Percentiles rank a stretch among this genome's conserved stretches.
Conservation (phyloP, 2,329 filamentous ascomycete species). For the Chaetomiaceae sp. region DNA sequence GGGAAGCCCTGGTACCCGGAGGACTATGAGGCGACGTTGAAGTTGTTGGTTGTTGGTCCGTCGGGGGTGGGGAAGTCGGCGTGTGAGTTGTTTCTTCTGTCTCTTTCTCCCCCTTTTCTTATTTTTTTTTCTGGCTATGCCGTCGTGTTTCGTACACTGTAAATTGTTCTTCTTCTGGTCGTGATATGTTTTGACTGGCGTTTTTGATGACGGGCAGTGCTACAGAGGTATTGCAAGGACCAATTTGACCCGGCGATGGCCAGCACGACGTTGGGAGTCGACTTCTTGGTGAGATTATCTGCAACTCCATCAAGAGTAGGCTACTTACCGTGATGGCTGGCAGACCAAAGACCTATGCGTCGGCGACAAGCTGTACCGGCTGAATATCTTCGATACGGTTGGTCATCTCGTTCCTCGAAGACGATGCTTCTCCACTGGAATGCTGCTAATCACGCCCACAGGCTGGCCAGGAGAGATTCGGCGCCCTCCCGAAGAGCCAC, state of each 20-base stretch:
- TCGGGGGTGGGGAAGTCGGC: constrained; percentile 53
- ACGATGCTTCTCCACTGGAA: no score
- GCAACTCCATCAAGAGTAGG: no score
- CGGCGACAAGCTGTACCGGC: constrained; percentile 45
- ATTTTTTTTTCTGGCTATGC: not conserved
- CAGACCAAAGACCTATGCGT: constrained; percentile 51
- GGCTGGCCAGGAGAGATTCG: constrained; percentile 46
- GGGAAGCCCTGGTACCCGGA: not conserved
- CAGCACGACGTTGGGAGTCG: no score
- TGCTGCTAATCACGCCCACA: no score
- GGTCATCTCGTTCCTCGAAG: constrained; percentile 20
- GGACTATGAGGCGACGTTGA: constrained; percentile 37
- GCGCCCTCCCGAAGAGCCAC: constrained; percentile 46
- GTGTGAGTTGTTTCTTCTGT: constrained; percentile 34
- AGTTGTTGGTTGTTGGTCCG: constrained; percentile 51
- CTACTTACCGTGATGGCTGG: no score
- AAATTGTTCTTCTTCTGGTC: no score
- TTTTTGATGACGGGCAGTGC: no score
- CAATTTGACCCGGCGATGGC: no score
- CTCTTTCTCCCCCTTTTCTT: not conserved
- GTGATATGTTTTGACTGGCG: no score
- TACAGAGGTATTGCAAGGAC: no score
- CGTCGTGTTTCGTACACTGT: no score
- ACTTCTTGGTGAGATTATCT: no score
- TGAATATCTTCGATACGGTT: constrained; percentile 50